These are phyloP conservation scores for Zasmidium citrigriseum DNA, from an alignment of 2,329 filamentous ascomycete species.

Conservation along the genomic window DNA sequence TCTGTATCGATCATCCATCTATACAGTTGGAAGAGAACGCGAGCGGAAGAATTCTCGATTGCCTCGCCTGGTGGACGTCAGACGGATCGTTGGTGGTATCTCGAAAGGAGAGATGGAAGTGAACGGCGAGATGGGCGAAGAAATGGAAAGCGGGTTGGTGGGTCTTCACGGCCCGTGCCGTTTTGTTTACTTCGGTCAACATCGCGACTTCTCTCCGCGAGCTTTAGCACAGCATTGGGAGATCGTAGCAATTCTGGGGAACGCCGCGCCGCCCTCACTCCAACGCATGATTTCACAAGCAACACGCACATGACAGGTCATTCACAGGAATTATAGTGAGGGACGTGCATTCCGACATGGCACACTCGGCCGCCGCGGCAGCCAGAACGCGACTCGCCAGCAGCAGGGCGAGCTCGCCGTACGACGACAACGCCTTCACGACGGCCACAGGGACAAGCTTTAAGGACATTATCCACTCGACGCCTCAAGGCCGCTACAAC, in stretches of 20 bases:
- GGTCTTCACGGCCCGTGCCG: background rate
- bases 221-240: background rate
- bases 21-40: no score
- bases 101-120: no score
- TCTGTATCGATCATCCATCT: no score
- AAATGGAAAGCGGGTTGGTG: no score
- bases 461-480: constrained; percentile 23
- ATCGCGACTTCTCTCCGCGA: background rate
- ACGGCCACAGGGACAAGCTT: constrained; percentile 26
- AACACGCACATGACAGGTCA: background rate
- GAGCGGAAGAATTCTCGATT: no score
- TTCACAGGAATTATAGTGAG: background rate
- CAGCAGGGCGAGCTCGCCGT: constrained; percentile 7
- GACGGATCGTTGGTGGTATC: no score
- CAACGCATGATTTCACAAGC: background rate
- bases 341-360: background rate
- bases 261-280: background rate
- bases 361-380: background rate
- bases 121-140: no score
- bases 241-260: no score
- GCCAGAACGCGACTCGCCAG: background rate
- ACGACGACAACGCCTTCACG: constrained; percentile 18
- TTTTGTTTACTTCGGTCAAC: background rate
- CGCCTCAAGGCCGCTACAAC: constrained; percentile 17
- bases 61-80: no score